Percentiles rank a stretch among this genome's conserved stretches.
phyloP scores from a whole-genome alignment of 805 yeast genomes.

The Cyberlindnera samutprakarnensis region DNA sequence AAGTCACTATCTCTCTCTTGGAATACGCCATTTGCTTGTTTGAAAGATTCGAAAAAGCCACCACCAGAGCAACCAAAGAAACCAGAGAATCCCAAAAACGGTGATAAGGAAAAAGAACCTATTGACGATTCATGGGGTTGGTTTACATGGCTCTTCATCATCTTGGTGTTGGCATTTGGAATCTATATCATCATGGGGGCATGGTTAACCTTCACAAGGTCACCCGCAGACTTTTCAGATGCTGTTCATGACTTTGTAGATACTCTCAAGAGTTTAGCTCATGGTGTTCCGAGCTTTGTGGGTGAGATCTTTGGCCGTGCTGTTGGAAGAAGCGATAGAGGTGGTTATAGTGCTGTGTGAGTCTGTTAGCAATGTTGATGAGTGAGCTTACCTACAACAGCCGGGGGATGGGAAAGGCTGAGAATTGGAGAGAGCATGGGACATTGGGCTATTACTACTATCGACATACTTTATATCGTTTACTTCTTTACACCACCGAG shows the following conservation, averaged over 20 bases:
- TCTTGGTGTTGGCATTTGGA: slow-evolving; percentile 61
- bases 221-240: slow-evolving; percentile 63
- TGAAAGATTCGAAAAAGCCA: slow-evolving; percentile 23
- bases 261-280: slow-evolving; percentile 47
- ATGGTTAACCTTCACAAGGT: slow-evolving; percentile 65
- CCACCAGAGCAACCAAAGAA: slow-evolving; percentile 10
- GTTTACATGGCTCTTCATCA: slow-evolving; percentile 74
- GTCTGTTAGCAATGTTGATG: too few relatives aligned
- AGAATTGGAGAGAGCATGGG: too few relatives aligned
- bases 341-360: slow-evolving; percentile 90
- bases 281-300: slow-evolving; percentile 56
- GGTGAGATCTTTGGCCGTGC: slow-evolving; percentile 63
- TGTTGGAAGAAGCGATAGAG: slow-evolving; percentile 59
- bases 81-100: slow-evolving; percentile 22
- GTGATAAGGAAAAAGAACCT: slow-evolving; percentile 15
- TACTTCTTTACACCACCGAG: background rate
- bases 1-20: slow-evolving; percentile 27
- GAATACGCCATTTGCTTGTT: slow-evolving; percentile 35
- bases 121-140: slow-evolving; percentile 56
- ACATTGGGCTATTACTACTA: too few relatives aligned
- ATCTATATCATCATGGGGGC: slow-evolving; percentile 68
- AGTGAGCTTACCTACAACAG: too few relatives aligned
- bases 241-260: slow-evolving; percentile 69
- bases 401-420: too few relatives aligned
- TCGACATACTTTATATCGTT: too few relatives aligned